Conservation (phyloP, 441 rosid genomes). For the Erodium moschatum region DNA sequence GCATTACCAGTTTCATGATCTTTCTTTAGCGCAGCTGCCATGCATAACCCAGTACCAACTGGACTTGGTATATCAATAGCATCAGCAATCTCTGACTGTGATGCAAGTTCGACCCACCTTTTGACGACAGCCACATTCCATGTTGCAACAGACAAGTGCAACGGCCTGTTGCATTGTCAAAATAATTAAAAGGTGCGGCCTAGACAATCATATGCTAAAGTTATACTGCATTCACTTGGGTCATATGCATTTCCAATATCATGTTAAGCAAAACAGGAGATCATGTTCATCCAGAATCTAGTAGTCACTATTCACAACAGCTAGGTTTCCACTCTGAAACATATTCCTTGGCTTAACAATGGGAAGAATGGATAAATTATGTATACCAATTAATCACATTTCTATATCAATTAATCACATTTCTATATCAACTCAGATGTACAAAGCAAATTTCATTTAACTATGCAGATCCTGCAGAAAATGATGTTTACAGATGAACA, state of each 20-base stretch:
- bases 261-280: background rate
- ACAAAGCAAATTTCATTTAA: too few species aligned
- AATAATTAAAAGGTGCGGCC: slow-evolving; percentile 11
- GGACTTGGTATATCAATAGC: slow-evolving; percentile 78
- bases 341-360: background rate
- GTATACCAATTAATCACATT: too few species aligned
- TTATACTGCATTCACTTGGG: background rate
- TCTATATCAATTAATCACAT: too few species aligned
- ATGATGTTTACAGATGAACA: background rate
- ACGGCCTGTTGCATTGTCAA: slow-evolving; percentile 50
- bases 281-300: background rate
- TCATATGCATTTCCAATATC: background rate
- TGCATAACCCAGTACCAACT: slow-evolving; percentile 82
- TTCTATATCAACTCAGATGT: too few species aligned
- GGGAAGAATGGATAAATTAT: background rate
- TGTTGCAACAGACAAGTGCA: slow-evolving; percentile 82
- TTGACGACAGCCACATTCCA: slow-evolving; percentile 88
- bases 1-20: slow-evolving; percentile 85
- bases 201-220: slow-evolving; percentile 13
- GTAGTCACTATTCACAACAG: background rate
- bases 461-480: too few species aligned
- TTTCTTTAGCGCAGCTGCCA: slow-evolving; percentile 86
- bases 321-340: background rate
- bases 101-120: slow-evolving; percentile 87
- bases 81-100: slow-evolving; percentile 53